A percentile compares a stretch with the other conserved stretches of the same genome.
These are phyloP conservation scores for Stentor coeruleus DNA, from an alignment of 73 alveolate species.

Conservation along the genomic window DNA sequence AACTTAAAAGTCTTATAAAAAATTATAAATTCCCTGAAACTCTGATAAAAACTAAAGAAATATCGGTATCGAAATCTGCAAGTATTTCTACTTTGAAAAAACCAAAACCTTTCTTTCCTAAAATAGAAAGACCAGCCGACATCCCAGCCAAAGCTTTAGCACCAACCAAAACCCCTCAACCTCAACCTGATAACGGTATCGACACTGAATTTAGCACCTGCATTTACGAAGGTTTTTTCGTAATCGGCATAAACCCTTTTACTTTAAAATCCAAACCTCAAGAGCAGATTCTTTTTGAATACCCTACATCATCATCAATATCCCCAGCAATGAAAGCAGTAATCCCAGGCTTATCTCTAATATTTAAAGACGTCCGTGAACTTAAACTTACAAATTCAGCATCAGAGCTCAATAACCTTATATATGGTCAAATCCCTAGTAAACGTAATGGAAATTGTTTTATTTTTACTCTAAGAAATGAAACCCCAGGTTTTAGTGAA, in stretches of 20 bases:
- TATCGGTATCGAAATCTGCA: background rate
- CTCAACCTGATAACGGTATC: background rate
- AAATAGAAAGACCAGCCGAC: background rate
- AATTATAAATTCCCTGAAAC: too few relatives aligned
- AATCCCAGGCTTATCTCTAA: background rate
- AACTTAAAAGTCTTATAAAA: background rate
- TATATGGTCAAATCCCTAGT: background rate
- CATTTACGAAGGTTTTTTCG: background rate
- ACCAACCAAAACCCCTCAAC: conserved; percentile 16
- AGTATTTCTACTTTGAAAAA: background rate
- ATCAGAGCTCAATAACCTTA: background rate
- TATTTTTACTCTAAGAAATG: background rate
- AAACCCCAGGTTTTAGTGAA: background rate
- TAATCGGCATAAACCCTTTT: background rate
- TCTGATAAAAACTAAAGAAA: background rate
- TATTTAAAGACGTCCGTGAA: background rate
- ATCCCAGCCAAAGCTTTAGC: background rate
- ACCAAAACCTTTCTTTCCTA: too few relatives aligned
- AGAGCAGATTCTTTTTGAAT: background rate
- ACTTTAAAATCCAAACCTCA: background rate
- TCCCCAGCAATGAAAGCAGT: background rate
- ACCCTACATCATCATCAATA: background rate
- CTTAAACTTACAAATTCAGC: conserved; percentile 19
- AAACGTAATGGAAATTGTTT: background rate
- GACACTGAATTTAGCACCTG: background rate